These are phyloP conservation scores for Caryopteris hybrid DNA, from an alignment of 305 asterid species.

Conservation along the genomic window DNA sequence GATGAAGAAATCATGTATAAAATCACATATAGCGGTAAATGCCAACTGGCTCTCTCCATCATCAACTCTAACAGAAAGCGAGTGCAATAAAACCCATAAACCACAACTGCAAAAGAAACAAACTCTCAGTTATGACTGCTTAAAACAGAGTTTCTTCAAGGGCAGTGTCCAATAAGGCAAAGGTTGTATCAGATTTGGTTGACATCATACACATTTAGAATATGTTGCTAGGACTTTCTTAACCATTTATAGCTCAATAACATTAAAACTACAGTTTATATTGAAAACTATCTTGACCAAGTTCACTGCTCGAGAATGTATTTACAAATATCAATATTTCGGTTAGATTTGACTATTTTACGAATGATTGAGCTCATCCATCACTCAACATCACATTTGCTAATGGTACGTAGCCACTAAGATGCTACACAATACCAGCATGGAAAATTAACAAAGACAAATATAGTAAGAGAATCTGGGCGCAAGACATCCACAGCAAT, in stretches of 20 bases:
- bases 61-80: conserved; percentile 71
- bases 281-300: too few species aligned
- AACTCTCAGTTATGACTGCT: conserved; percentile 5
- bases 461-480: neutral
- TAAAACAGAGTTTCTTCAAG: too few species aligned
- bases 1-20: conserved; percentile 61
- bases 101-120: conserved; percentile 63
- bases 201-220: neutral
- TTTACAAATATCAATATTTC: too few species aligned
- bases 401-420: too few species aligned
- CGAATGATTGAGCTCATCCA: too few species aligned
- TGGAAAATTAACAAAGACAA: neutral
- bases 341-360: too few species aligned
- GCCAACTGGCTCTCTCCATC: conserved; percentile 79
- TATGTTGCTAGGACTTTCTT: neutral
- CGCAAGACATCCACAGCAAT: neutral
- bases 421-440: neutral
- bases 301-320: too few species aligned
- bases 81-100: conserved; percentile 79
- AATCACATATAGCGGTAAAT: conserved; percentile 64
- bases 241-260: neutral
- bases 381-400: too few species aligned
- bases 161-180: neutral
- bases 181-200: conserved; percentile 2
- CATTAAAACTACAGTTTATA: neutral